Evolutionary conservation across 371 early-diverging fungal species (phyloP), one percentile per base, ranked within the genome.

Genomic region (Apophysomyces trapeziformis): DNA sequence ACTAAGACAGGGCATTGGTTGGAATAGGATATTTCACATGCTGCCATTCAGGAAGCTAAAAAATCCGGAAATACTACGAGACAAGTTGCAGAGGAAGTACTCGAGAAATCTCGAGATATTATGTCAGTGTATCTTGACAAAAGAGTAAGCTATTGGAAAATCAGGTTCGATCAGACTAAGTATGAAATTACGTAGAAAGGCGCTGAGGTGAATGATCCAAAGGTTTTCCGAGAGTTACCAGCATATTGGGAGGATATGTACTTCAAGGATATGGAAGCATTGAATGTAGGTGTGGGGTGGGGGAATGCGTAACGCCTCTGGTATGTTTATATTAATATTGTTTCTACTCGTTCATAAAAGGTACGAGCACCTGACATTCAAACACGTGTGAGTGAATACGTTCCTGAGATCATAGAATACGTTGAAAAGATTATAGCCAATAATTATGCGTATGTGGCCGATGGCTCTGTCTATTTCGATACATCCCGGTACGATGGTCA

Each of bases 381-480:
- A 67, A 99, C 99, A 4, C 91, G 99, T 66, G 99, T 99, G 41
- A 96, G 95, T 66, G 99, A 99, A 81, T 99, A 96, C 75, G 90
- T 99, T 12, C 96, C 96, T 16, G 96, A 99, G 76, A 98, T 99
- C 74, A 86, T 95, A 36, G 72, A 70, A 0, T 99, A 92, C 85
- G 92, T 99, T 38, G 86, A 98, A 74, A 85, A 90, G 70, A 95
- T 99, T 69, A 93, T 97, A 62, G 83, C 84, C 57, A 97, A 99
- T 67, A 99, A 99, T 13, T 98, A 92, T 69, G 99, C 94, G 1
- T 98, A 98, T 76, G 98, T 90, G 70, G 85, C 89, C 4, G 89
- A 95, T 41, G 99, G 99, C 32, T 97, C 97, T n/a, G 97, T 99
- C 16, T 99, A 99, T 85, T 99, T 99, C 85, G 95, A 99, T 80